Evolutionary conservation across 2,329 filamentous ascomycete species (phyloP).

Genomic region (Torrubiellomyces zombiae): DNA sequence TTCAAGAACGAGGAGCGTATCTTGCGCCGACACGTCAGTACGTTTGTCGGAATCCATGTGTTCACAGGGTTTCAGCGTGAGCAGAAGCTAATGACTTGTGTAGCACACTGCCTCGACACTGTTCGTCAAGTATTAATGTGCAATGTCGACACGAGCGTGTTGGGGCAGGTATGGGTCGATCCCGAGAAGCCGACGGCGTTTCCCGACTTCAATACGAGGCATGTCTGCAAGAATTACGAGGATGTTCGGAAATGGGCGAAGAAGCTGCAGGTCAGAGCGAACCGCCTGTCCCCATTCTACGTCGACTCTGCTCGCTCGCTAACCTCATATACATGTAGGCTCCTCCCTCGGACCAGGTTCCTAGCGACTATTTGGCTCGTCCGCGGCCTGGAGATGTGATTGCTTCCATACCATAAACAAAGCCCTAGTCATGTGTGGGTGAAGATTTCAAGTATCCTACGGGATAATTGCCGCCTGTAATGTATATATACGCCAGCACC

Average conservation of each 20-base stretch:
- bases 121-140: slow-evolving; percentile 48
- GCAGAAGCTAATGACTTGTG: too few relatives aligned
- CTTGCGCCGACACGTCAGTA: slow-evolving; percentile 39
- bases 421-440: too few relatives aligned
- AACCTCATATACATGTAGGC: not conserved
- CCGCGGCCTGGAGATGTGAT: slow-evolving; percentile 1
- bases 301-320: not conserved
- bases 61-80: not conserved
- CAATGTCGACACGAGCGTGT: slow-evolving; percentile 39
- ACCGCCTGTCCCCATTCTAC: not conserved
- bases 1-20: slow-evolving; percentile 40
- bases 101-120: slow-evolving; percentile 40
- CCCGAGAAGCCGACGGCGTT: slow-evolving; percentile 28
- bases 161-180: slow-evolving; percentile 45
- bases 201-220: slow-evolving; percentile 45
- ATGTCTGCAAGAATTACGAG: slow-evolving; percentile 41
- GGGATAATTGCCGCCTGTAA: too few relatives aligned
- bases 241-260: slow-evolving; percentile 36
- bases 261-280: slow-evolving; percentile 23
- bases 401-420: too few relatives aligned
- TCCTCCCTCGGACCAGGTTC: not conserved
- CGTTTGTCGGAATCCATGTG: slow-evolving; percentile 14
- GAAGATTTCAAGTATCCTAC: too few relatives aligned
- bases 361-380: slow-evolving; percentile 1
- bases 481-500: too few relatives aligned